Percentiles rank a stretch among this genome's conserved stretches.
phyloP scores from a whole-genome alignment of 2,329 filamentous ascomycete genomes.

The Penicillium sp. region DNA sequence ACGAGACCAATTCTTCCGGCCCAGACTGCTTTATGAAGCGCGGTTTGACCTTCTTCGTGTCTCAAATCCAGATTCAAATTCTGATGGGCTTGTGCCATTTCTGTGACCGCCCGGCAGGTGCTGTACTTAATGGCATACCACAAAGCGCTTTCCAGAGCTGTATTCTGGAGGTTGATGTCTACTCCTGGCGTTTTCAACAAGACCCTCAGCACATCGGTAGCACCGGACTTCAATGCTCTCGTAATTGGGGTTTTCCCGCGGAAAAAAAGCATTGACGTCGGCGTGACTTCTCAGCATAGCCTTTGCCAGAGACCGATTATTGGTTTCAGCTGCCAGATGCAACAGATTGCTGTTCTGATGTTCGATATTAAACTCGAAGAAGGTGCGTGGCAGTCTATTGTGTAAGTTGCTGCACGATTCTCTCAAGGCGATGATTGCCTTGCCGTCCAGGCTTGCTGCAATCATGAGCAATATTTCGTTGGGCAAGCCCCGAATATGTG shows the following conservation, averaged over 20 bases:
- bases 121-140: not conserved
- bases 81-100: not conserved
- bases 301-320: not conserved
- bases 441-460: constrained; percentile 1
- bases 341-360: not conserved
- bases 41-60: not conserved
- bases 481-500: not conserved
- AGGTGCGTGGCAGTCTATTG: not conserved
- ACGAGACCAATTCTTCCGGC: not conserved
- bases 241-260: not conserved
- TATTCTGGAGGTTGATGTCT: constrained; percentile 1
- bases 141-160: not conserved
- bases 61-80: not conserved
- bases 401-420: not conserved
- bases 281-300: not conserved
- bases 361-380: not conserved
- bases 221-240: constrained; percentile 2
- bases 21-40: not conserved
- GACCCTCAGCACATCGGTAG: constrained; percentile 1
- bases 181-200: not conserved
- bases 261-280: constrained; percentile 1
- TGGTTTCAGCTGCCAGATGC: not conserved
- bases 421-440: not conserved
- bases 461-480: not conserved
- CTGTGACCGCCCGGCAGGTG: too few relatives aligned